These are phyloP conservation scores for Sarocladium oryzae DNA, from an alignment of 2,329 filamentous ascomycete genomes.

Conservation along the genomic window DNA sequence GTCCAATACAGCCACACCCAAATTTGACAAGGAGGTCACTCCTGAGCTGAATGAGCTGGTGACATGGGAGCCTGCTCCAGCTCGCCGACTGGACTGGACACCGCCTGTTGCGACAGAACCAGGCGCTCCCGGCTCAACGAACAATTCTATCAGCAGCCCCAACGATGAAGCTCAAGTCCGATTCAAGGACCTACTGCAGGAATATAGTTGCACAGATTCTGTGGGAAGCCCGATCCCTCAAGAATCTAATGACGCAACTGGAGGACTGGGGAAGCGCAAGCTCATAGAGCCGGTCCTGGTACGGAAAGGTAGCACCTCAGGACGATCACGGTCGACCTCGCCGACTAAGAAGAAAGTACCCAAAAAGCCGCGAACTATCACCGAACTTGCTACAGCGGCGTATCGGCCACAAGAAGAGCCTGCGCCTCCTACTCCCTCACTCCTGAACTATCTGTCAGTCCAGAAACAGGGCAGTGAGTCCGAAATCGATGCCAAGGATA, in stretches of 20 bases:
- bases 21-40: conserved; percentile 10
- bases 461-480: conserved; percentile 1
- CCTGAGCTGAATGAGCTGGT: background rate
- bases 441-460: conserved; percentile 31
- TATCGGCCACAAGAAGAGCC: conserved; percentile 41
- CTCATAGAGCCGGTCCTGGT: conserved; percentile 43
- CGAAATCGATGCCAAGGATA: conserved; percentile 19
- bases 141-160: background rate
- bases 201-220: conserved; percentile 31
- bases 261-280: conserved; percentile 45
- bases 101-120: conserved; percentile 41
- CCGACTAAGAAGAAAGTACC: conserved; percentile 44
- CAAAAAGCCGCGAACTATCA: conserved; percentile 69
- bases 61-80: conserved; percentile 38
- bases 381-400: conserved; percentile 66
- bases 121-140: background rate
- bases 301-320: conserved; percentile 17
- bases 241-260: conserved; percentile 11
- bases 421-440: conserved; percentile 23
- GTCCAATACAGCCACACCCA: conserved; percentile 14
- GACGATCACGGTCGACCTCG: conserved; percentile 16
- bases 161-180: background rate
- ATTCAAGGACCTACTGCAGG: conserved; percentile 28
- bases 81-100: conserved; percentile 60
- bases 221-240: background rate